These are phyloP conservation scores for Phanerodontia chrysosporium DNA, from an alignment of 768 basidiomycete species.

Conservation along the genomic window DNA sequence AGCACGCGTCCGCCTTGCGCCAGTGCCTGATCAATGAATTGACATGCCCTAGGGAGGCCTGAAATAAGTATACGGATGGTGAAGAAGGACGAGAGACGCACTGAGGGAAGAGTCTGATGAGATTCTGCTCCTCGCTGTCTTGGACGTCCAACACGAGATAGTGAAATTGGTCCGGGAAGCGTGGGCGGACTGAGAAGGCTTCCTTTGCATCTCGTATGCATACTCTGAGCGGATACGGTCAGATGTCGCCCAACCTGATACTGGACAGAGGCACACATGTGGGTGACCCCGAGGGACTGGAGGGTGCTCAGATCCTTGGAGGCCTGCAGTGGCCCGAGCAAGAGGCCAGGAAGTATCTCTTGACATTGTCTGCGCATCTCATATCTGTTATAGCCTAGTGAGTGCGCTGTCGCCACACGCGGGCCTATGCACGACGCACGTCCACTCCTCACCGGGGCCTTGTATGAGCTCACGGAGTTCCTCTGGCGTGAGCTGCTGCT, in stretches of 20 bases:
- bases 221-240: constrained; percentile 42
- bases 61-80: neutral
- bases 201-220: constrained; percentile 89
- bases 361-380: constrained; percentile 96
- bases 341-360: constrained; percentile 79
- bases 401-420: neutral
- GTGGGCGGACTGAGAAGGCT: constrained; percentile 83
- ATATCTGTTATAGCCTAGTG: constrained; percentile 46
- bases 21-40: constrained; percentile 71
- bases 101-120: constrained; percentile 88
- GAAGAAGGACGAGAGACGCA: constrained; percentile 35
- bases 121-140: constrained; percentile 92
- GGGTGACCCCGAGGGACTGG: constrained; percentile 63
- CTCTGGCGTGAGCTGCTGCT: constrained; percentile 26
- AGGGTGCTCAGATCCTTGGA: constrained; percentile 79
- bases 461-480: constrained; percentile 61
- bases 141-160: constrained; percentile 85
- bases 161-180: constrained; percentile 73
- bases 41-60: constrained; percentile 51
- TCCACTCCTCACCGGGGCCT: constrained; percentile 84
- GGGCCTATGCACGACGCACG: constrained; percentile 37
- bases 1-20: constrained; percentile 68
- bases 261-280: constrained; percentile 52
- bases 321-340: constrained; percentile 84
- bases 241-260: neutral